phyloP scores from a whole-genome alignment of 768 basidiomycete genomes.

The Chiua virens region DNA sequence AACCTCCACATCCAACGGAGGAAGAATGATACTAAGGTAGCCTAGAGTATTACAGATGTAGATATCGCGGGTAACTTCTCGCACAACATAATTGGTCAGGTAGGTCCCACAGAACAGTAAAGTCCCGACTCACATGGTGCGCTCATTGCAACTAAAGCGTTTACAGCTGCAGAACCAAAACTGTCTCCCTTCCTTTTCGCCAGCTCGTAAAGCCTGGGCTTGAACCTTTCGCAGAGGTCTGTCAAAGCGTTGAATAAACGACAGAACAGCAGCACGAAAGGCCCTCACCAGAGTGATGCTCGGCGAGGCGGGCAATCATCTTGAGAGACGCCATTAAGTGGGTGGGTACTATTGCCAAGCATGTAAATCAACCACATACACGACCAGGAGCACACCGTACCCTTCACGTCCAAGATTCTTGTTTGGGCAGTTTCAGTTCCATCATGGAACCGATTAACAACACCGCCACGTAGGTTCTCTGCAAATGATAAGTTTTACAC shows the following conservation, averaged over 20 bases:
- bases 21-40: conserved; percentile 1
- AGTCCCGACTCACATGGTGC: background rate
- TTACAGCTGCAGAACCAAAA: conserved; percentile 3
- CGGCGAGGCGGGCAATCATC: background rate
- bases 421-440: too few relatives aligned
- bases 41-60: conserved; percentile 2
- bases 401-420: background rate
- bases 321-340: conserved; percentile 1
- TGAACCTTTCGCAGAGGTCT: background rate
- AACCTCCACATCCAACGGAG: conserved; percentile 1
- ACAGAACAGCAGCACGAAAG: background rate
- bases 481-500: background rate
- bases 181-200: background rate
- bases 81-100: background rate
- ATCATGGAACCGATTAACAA: too few relatives aligned
- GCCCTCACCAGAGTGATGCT: background rate
- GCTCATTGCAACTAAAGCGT: background rate
- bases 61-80: background rate
- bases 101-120: background rate
- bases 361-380: background rate
- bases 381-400: background rate
- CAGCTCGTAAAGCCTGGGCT: background rate
- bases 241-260: background rate
- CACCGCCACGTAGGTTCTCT: background rate
- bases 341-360: background rate